These are phyloP conservation scores for Durio zibethinus DNA, from an alignment of 345 rosid species.

Conservation along the genomic window DNA sequence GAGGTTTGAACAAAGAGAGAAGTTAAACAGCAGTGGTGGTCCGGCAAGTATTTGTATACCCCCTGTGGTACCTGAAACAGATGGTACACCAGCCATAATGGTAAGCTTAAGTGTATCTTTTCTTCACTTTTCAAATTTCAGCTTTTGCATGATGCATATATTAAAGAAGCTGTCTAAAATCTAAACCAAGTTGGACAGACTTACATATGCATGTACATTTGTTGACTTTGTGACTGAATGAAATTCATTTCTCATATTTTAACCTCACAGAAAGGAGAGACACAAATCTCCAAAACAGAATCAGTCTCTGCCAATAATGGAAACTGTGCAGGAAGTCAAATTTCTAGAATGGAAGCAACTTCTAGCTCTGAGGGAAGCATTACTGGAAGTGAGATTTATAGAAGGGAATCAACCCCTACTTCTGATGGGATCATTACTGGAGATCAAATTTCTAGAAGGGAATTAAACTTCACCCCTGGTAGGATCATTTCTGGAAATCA, in stretches of 20 bases:
- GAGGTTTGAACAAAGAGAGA: conserved; percentile 79
- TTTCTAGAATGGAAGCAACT: conserved; percentile 1
- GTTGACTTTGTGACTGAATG: background rate
- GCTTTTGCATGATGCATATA: conserved; percentile 12
- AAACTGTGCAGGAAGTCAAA: conserved; percentile 17
- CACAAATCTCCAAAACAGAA: conserved; percentile 55
- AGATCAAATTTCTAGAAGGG: conserved; percentile 7
- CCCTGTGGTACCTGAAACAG: conserved; percentile 14
- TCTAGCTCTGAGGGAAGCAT: background rate
- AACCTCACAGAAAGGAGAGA: conserved; percentile 54
- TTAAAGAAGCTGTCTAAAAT: background rate
- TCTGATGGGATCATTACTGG: background rate
- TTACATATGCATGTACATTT: background rate
- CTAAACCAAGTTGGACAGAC: conserved; percentile 2
- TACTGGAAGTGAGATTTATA: background rate
- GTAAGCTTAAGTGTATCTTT: conserved; percentile 16
- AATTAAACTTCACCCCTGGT: background rate
- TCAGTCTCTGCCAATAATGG: conserved; percentile 27
- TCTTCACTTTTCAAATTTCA: background rate
- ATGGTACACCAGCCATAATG: conserved; percentile 20
- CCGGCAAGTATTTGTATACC: conserved; percentile 8
- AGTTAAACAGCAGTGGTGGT: conserved; percentile 36
- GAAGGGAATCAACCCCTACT: background rate
- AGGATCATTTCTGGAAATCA: background rate
- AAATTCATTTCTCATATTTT: conserved; percentile 12